These are phyloP conservation scores for Brassica juncea DNA, from an alignment of 345 rosid genomes.

Conservation along the genomic window DNA sequence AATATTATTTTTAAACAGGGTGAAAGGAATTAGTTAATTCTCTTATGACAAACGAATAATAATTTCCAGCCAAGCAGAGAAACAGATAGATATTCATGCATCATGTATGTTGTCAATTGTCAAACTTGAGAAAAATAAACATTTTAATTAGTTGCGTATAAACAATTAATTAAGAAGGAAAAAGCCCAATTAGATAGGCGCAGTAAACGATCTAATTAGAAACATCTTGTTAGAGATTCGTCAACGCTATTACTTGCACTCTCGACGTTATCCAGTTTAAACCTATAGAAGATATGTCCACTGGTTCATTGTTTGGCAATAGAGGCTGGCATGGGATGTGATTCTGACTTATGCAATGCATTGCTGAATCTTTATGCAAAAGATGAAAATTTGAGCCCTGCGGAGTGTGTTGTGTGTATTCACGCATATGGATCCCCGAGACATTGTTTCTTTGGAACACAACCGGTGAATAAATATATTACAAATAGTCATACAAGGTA, in stretches of 20 bases:
- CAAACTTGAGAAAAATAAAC: neutral
- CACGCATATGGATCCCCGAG: conserved; percentile 45
- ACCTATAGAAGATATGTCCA: conserved; percentile 35
- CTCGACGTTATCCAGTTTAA: conserved; percentile 41
- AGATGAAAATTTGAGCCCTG: conserved; percentile 50
- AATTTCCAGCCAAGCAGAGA: neutral
- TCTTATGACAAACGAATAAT: neutral
- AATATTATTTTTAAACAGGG: neutral
- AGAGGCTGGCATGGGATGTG: conserved; percentile 45
- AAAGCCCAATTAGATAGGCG: neutral
- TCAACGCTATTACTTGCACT: conserved; percentile 49
- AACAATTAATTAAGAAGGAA: neutral
- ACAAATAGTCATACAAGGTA: conserved; percentile 42
- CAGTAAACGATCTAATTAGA: conserved; percentile 35
- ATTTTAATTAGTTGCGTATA: neutral
- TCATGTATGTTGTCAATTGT: neutral
- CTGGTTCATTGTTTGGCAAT: conserved; percentile 50
- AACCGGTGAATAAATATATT: conserved; percentile 50
- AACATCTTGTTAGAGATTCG: conserved; percentile 19
- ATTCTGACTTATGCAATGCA: conserved; percentile 51
- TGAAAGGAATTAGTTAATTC: neutral
- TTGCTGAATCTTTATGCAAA: conserved; percentile 61
- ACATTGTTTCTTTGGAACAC: conserved; percentile 66
- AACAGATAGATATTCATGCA: neutral
- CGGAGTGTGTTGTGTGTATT: conserved; percentile 39